A percentile compares a stretch with the other conserved stretches of the same genome.
Evolutionary conservation across 2,329 filamentous ascomycete genomes (phyloP).

Genomic region (Acrocalymma vagum): DNA sequence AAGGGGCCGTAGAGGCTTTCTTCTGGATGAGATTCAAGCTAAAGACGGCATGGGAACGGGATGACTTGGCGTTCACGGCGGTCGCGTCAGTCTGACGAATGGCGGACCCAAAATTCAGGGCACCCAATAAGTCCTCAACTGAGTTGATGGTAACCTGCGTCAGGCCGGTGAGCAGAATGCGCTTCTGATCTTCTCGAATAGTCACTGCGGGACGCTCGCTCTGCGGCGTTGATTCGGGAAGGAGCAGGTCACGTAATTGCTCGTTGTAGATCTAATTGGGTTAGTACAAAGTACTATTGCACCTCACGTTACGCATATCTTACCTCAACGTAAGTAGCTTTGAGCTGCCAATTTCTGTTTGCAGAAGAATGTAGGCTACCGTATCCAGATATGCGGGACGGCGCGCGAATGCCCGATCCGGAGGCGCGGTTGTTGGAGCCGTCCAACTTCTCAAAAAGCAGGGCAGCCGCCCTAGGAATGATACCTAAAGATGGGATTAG

Average conservation of each 20-base stretch:
- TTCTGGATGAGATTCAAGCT: slow-evolving; percentile 92
- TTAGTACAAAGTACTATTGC: slow-evolving; percentile 27
- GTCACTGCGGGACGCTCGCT: slow-evolving; percentile 81
- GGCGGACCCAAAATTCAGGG: slow-evolving; percentile 88
- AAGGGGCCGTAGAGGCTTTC: slow-evolving; percentile 64
- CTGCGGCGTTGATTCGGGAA: slow-evolving; percentile 75
- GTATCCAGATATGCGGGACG: slow-evolving; percentile 76
- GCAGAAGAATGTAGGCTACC: slow-evolving; percentile 55
- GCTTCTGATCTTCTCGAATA: slow-evolving; percentile 96
- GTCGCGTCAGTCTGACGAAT: slow-evolving; percentile 98
- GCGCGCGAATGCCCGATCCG: slow-evolving; percentile 81
- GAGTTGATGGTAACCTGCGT: slow-evolving; percentile 89
- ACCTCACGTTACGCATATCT: slow-evolving; percentile 10
- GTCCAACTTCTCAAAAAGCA: slow-evolving; percentile 88
- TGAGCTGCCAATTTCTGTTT: slow-evolving; percentile 88
- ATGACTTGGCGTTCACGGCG: slow-evolving; percentile 96
- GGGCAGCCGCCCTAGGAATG: slow-evolving; percentile 88
- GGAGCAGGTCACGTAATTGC: slow-evolving; percentile 86
- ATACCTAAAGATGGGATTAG: slow-evolving; percentile 73
- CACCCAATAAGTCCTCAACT: slow-evolving; percentile 87
- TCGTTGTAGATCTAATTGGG: slow-evolving; percentile 89
- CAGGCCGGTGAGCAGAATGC: slow-evolving; percentile 91
- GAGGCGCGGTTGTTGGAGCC: slow-evolving; percentile 67
- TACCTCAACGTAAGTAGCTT: slow-evolving; percentile 86
- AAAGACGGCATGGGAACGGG: slow-evolving; percentile 96